Evolutionary conservation across 108 stramenopile genomes (phyloP), one percentile per base, ranked within the genome.

Genomic region (Skeletonema tropicum): DNA sequence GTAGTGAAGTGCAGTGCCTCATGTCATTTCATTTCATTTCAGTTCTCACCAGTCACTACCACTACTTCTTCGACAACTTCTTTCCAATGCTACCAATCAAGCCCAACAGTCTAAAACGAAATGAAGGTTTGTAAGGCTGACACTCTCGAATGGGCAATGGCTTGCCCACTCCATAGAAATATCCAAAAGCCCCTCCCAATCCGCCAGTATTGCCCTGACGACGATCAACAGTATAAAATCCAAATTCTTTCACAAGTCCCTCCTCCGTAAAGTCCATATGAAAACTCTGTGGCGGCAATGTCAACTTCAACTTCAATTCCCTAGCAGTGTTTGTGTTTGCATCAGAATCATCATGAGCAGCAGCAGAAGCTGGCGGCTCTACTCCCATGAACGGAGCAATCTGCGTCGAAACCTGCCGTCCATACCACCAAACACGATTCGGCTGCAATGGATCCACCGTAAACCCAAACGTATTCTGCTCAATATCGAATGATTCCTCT

Each of bases 121-220:
- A 80, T 0, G 82, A 84, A 9, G 72, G 82, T 59, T 88, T 86
- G 77, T 86, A 93, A 2, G 92, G 92, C 55, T 81, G 83, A 49
- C 79, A 76, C 78, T 93, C 92, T 13, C 85, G 85, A 58, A 93
- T 78, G 14, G 89, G 89, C 31, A 90, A 66, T 19, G 88, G 77
- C 70, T 85, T 84, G 3, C 92, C 92, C 14, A 91, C 86, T 12
- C 83, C 92, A 65, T 86, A 89, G 39, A 93, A 78, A 62, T 82
- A 87, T 13, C 85, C 92, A 76, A 90, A 93, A 6, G 85, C 87
- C 26, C 92, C 92, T 19, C 92, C 90, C 39, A 93, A 66, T 14
- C 92, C 92, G 42, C 90, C 90, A 41, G 92, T 93, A 81, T 93
- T 91, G 17, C 92, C 92, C 52, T 84, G 82, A 14, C 88, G 72